Evolutionary conservation across 106 monocot species (phyloP).

Genomic region (Alisma plantagoaquatica): DNA sequence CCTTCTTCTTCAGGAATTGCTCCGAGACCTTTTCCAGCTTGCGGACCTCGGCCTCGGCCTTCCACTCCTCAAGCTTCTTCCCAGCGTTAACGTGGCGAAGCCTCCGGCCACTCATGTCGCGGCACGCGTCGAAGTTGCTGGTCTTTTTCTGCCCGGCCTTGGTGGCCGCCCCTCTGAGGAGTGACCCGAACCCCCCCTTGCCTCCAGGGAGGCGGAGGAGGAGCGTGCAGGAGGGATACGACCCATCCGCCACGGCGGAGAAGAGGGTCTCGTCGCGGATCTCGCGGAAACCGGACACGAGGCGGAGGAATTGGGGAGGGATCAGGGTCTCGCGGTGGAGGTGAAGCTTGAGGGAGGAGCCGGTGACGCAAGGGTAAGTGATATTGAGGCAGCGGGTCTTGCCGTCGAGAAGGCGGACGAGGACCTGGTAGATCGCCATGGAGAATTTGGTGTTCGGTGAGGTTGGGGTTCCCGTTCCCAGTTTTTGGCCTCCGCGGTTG

Average conservation of each 20-base stretch:
- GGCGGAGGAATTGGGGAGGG: slow-evolving; percentile 41
- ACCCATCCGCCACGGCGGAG: slow-evolving; percentile 19
- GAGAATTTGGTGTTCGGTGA: too few species aligned
- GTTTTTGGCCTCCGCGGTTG: too few species aligned
- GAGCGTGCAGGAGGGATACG: slow-evolving; percentile 56
- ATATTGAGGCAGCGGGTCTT: slow-evolving; percentile 55
- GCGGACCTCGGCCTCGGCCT: slow-evolving; percentile 62
- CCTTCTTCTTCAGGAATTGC: slow-evolving; percentile 83
- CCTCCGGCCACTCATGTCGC: slow-evolving; percentile 95
- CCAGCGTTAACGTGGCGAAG: slow-evolving; percentile 93
- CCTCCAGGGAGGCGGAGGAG: slow-evolving; percentile 85
- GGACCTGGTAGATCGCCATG: slow-evolving; percentile 75
- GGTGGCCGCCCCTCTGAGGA: slow-evolving; percentile 88
- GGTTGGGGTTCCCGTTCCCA: too few species aligned
- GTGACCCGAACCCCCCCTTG: slow-evolving; percentile 94
- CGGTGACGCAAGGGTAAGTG: slow-evolving; percentile 47
- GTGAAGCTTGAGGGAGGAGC: slow-evolving; percentile 28
- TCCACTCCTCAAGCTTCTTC: slow-evolving; percentile 94
- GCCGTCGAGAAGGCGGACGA: slow-evolving; percentile 72
- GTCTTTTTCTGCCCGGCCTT: slow-evolving; percentile 99
- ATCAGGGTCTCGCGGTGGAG: slow-evolving; percentile 25
- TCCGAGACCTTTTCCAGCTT: slow-evolving; percentile 81
- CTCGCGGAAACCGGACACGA: slow-evolving; percentile 39
- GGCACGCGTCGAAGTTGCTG: slow-evolving; percentile 93
- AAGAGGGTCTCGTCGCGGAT: slow-evolving; percentile 41